Percentiles rank a stretch among this genome's conserved stretches.
Evolutionary conservation across 371 early-diverging fungal species (phyloP).

Genomic region (Lichtheimia ramosa): DNA sequence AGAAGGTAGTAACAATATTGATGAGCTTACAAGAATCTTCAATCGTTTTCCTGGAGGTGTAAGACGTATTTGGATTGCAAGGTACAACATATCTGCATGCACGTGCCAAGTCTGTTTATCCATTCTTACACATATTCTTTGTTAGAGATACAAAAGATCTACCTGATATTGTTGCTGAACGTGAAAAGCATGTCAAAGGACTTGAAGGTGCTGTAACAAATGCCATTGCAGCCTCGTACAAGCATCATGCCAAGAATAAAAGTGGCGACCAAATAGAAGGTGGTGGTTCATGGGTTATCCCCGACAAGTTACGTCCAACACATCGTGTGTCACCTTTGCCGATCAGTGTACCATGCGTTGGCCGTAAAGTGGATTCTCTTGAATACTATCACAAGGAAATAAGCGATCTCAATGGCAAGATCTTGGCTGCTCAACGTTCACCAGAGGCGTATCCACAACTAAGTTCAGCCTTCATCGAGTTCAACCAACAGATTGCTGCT

Average conservation of each 20-base stretch:
- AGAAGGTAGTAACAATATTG: constrained; percentile 37
- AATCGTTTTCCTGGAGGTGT: constrained; percentile 77
- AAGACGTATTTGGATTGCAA: constrained; percentile 66
- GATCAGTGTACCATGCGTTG: constrained; percentile 42
- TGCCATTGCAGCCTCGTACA: constrained; percentile 49
- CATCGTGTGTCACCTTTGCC: constrained; percentile 57
- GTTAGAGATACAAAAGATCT: constrained; percentile 51
- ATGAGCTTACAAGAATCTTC: constrained; percentile 53
- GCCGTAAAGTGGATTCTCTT: constrained; percentile 71
- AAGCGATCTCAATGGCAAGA: constrained; percentile 50
- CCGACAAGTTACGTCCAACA: constrained; percentile 53
- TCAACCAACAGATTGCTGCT: constrained; percentile 74
- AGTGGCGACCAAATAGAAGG: constrained; percentile 8
- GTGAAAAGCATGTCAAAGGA: constrained; percentile 49
- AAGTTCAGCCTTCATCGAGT: constrained; percentile 80
- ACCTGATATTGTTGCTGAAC: constrained; percentile 54
- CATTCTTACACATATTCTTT: neutral
- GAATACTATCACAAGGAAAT: constrained; percentile 57
- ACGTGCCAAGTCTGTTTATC: constrained; percentile 1
- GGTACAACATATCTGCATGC: constrained; percentile 23
- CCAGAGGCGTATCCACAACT: constrained; percentile 21
- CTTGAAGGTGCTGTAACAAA: constrained; percentile 55
- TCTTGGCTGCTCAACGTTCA: constrained; percentile 37
- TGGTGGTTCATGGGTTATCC: constrained; percentile 22
- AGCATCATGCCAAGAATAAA: constrained; percentile 26